A percentile compares a stretch with the other conserved stretches of the same genome.
Evolutionary conservation across 1,139 yeast genomes (phyloP).

Genomic region (Saccharomycopsis hybrid): DNA sequence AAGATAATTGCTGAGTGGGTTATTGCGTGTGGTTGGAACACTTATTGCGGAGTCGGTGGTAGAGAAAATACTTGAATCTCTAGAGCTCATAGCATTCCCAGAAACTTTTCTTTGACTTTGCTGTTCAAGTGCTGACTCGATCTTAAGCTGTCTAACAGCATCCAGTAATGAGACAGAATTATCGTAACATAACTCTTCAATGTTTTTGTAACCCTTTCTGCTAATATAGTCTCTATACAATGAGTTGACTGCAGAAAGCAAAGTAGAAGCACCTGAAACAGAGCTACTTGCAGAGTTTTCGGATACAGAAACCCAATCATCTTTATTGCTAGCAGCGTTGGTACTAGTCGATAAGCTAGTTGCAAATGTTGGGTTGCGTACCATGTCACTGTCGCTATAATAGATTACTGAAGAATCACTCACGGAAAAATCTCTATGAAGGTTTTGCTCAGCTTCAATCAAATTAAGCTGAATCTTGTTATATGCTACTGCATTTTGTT

Average conservation of each 20-base stretch:
- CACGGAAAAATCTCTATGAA: conserved; percentile 5
- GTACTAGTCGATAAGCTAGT: background rate
- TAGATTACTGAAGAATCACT: conserved; percentile 17
- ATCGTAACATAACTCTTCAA: conserved; percentile 18
- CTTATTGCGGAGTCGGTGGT: too few species aligned
- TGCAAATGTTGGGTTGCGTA: conserved; percentile 10
- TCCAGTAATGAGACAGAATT: conserved; percentile 15
- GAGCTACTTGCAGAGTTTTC: conserved; percentile 1
- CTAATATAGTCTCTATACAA: conserved; percentile 18
- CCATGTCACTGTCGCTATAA: conserved; percentile 19
- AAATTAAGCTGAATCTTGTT: background rate
- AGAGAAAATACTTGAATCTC: too few species aligned
- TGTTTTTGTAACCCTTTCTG: conserved; percentile 13
- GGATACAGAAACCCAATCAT: conserved; percentile 17
- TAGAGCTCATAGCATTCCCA: too few species aligned
- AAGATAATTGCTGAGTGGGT: background rate
- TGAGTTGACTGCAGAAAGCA: conserved; percentile 20
- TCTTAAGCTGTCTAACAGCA: conserved; percentile 15
- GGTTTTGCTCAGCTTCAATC: background rate
- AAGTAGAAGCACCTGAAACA: conserved; percentile 11
- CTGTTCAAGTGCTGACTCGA: background rate
- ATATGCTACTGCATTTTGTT: conserved; percentile 7
- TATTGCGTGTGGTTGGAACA: too few species aligned
- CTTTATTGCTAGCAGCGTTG: background rate
- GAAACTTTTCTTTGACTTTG: too few species aligned